Evolutionary conservation across 768 basidiomycete genomes (phyloP), one percentile per base, ranked within the genome.

Genomic region (Leccinellum rugosiceps): DNA sequence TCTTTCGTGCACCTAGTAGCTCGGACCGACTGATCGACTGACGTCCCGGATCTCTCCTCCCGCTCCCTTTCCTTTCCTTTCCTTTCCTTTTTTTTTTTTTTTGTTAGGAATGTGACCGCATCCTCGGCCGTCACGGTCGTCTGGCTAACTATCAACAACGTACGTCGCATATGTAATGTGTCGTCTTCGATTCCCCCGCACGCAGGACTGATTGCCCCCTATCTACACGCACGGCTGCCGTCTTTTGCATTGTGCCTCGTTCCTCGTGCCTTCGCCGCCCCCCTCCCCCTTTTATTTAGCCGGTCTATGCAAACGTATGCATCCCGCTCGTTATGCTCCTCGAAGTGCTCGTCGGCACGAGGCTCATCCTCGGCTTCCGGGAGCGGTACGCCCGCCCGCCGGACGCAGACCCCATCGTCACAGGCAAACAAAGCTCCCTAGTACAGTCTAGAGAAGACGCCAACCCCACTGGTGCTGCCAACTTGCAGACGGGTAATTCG

Each of bases 351-450:
- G 58, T 72, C 13, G 72, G 70, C 1, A 72, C 70, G 21, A 58
- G 70, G 30, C 68, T 72, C 34, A 70, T 72, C 34, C 66, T 72
- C 51, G 61, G 66, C 30, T 71, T 73, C 48, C 72, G 70, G 2
- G 70, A 68, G 53, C 72, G 72, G 15, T 72, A 63, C 28, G 34
- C 62, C 23, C 61, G 54, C 25, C 25, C 25, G 25, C 3, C 52
- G n/a, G 64, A 65, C 11, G 19, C 30, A 4, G 65, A 57, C 13
- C 48, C 57, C 1, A 13, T 56, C 19, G 32, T 57, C 23, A 59
- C 60, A 6, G 53, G 47, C 17, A 52, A 48, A 47, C 44, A 25
- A 10, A 64, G 62, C n/a, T 56, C 69, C 8, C n/a, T n/a, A n/a
- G 23, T 71, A 13, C 61, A 58, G 13, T 63, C 64, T 4, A 50